Evolutionary conservation across 192 early-diverging fungal genomes (phyloP), one percentile per base, ranked within the genome.

Genomic region (Podila verticillata): DNA sequence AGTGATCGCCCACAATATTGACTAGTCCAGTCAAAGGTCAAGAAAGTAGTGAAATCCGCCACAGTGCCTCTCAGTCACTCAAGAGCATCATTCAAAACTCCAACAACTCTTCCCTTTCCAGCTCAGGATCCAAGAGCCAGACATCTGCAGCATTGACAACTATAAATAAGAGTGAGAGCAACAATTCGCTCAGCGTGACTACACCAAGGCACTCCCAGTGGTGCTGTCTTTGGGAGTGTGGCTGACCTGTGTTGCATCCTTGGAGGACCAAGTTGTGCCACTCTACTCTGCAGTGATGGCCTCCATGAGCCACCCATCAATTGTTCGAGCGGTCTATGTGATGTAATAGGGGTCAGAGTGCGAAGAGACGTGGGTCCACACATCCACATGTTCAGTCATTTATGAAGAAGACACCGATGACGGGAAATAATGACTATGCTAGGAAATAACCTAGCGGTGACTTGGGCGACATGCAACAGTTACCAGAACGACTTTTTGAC

Each of bases 261-360:
- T 96, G 93, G 94, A 96, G 63, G 97, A 99, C 75, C 96, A 99
- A 82, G 97, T 97, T 0, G 97, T 99, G 4, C 97, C 97, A 7
- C 81, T 96, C 20, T 93, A 96, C 81, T 93, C 95, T 24, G 91
- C 90, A 3, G 84, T 93, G 48, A 81, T 94, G 72, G 87, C 89
- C 15, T 87, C 89, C 20, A 81, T 91, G 7, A 83, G 84, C 31
- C 94, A 96, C 63, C 93, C 92, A 19, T 91, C 93, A 39, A 92
- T 99, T 12, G 92, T 94, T 56, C 93, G 97, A 26, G 94, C 95
- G 19, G 85, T 97, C 4, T 97, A 96, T 65, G 93, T 99, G n/a
- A n/a, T n/a, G n/a, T n/a, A n/a, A n/a, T n/a, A n/a, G n/a, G n/a
- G n/a, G n/a, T n/a, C n/a, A n/a, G n/a, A n/a, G n/a, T n/a, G n/a